A percentile compares a stretch with the other conserved stretches of the same genome.
These are phyloP conservation scores for Aspergillus fischeri DNA, from an alignment of 2,329 filamentous ascomycete species.

Conservation along the genomic window DNA sequence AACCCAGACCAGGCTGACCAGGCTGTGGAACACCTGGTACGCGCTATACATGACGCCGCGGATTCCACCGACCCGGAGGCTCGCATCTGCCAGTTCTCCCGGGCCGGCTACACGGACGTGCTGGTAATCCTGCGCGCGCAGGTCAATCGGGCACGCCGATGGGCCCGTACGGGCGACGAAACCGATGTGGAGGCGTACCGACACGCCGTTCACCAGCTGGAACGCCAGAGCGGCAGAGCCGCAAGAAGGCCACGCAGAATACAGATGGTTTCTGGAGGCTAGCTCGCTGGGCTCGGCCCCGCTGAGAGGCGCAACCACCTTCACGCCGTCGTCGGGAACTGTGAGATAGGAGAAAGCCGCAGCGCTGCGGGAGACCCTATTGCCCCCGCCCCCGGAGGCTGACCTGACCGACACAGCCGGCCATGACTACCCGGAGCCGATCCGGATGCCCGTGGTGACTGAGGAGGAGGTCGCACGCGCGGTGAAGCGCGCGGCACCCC, in stretches of 20 bases:
- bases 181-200: neutral
- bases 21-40: neutral
- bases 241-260: neutral
- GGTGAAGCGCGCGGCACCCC: neutral
- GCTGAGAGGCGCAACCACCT: neutral
- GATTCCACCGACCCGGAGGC: neutral
- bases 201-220: neutral
- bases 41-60: neutral
- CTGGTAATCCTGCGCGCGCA: neutral
- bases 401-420: neutral
- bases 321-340: neutral
- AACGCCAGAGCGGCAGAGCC: neutral
- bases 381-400: neutral
- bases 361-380: neutral
- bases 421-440: neutral
- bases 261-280: neutral
- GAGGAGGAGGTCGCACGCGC: constrained; percentile 3
- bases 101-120: neutral
- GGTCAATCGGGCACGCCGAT: neutral
- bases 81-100: neutral
- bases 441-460: neutral
- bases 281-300: neutral
- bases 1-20: neutral
- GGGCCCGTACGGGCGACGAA: neutral
- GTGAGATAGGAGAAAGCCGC: constrained; percentile 2